Evolutionary conservation across 345 rosid species (phyloP), one percentile per base, ranked within the genome.

Genomic region (Euphorbia peplus): DNA sequence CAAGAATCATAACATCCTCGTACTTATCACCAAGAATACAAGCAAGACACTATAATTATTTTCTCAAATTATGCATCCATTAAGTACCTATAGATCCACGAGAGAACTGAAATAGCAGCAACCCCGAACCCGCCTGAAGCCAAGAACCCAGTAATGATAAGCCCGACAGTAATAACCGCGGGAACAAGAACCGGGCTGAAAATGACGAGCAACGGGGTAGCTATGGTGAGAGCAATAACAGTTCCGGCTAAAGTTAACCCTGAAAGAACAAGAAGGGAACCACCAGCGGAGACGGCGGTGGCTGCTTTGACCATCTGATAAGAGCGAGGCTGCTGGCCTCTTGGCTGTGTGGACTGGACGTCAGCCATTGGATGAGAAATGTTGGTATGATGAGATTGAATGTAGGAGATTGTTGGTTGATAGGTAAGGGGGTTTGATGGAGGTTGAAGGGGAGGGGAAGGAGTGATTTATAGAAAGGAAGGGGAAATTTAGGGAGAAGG

Each of bases 111-210:
- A 9, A 87, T 63, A 0, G 97, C 92, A 0, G 92, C 97, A 7
- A 90, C 75, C 7, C 96, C 92, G 44, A 93, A 89, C 0, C 98
- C 93, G 14, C 97, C 97, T 0, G 97, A 90, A 28, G 96, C 76
- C 24, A 86, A 64, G 81, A 93, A 90, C 11, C 98, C 97, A 30
- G 78, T 78, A 60, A 75, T 65, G 41, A 90, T 42, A 14, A 90
- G 73, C 14, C 82, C 80, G 0, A 75, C 78, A 0, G 88, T 72
- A 63, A 90, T 83, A 18, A 87, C 80, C 9, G 95, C 92, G 0
- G 96, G 98, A 69, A 93, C 88, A 1, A 93, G 84, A 47, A 93
- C 89, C 0, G 97, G 98, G 72, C 97, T 93, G 79, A 85, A 89
- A 18, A 90, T 85, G 67, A 93, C 91, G n/a, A 93, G 78, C 51